These are phyloP conservation scores for Beauveria brongniartii DNA, from an alignment of 2,329 filamentous ascomycete genomes.

Conservation along the genomic window DNA sequence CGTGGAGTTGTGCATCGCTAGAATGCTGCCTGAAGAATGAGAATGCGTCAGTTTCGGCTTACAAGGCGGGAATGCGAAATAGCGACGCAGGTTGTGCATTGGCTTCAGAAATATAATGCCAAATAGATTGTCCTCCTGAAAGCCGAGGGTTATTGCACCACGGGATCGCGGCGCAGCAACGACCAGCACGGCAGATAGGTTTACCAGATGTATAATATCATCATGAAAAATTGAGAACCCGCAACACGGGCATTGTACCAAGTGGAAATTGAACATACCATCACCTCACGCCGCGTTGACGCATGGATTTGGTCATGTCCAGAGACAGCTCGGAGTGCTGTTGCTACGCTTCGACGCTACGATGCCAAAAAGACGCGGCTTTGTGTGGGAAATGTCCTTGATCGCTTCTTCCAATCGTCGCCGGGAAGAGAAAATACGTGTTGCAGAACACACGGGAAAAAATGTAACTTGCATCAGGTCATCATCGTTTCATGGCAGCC, in stretches of 20 bases:
- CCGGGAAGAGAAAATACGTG: not conserved
- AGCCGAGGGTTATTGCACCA: conserved; percentile 21
- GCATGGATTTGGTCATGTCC: not conserved
- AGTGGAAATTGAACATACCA: conserved; percentile 6
- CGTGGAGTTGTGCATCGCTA: not conserved
- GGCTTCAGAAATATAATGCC: conserved; percentile 4
- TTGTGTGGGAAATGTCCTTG: too few species aligned
- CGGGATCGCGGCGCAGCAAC: conserved; percentile 15
- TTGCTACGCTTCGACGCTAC: not conserved
- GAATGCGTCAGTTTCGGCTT: not conserved
- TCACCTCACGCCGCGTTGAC: not conserved
- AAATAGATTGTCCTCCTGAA: conserved; percentile 19
- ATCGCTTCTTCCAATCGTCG: not conserved
- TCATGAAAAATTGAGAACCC: conserved; percentile 17
- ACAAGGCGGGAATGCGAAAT: not conserved
- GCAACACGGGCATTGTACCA: not conserved
- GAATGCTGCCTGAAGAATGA: not conserved
- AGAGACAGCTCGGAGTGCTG: not conserved
- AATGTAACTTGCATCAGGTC: conserved; percentile 59
- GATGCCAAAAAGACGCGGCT: not conserved
- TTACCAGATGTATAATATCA: conserved; percentile 36
- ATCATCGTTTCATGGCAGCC: conserved; percentile 60
- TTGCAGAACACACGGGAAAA: conserved; percentile 1
- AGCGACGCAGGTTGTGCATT: not conserved
- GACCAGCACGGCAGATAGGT: conserved; percentile 26